Evolutionary conservation across 2,329 filamentous ascomycete genomes (phyloP).

Genomic region (Apiospora rasikravindrae): DNA sequence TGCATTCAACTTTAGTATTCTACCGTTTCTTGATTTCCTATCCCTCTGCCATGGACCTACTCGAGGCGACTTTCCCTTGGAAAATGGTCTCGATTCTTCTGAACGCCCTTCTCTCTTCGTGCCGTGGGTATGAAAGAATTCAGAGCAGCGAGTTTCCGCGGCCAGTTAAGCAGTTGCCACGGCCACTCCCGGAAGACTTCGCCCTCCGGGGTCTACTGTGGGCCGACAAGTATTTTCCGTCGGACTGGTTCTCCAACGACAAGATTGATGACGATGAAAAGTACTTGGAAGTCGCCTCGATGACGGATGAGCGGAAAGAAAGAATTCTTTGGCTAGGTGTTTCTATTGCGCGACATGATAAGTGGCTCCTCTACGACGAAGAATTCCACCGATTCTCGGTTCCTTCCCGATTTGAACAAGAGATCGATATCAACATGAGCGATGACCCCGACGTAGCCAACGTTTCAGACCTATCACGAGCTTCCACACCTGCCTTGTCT

Average conservation of each 20-base stretch:
- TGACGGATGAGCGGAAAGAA: conserved; percentile 59
- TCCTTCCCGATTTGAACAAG: conserved; percentile 42
- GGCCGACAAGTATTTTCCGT: conserved; percentile 60
- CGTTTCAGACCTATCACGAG: too few relatives aligned
- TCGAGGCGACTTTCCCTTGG: conserved; percentile 48
- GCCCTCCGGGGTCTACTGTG: conserved; percentile 51
- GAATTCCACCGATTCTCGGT: conserved; percentile 46
- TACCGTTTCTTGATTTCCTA: too few relatives aligned
- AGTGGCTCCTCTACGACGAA: conserved; percentile 54
- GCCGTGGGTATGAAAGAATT: conserved; percentile 41
- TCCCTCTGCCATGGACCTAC: conserved; percentile 40
- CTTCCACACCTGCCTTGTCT: too few relatives aligned
- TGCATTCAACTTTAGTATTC: too few relatives aligned
- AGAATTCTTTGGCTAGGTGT: conserved; percentile 64
- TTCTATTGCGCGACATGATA: conserved; percentile 47
- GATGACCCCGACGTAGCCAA: too few relatives aligned
- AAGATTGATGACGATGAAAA: conserved; percentile 72
- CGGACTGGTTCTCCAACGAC: conserved; percentile 61
- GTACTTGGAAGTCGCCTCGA: conserved; percentile 65
- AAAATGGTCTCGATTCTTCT: conserved; percentile 47
- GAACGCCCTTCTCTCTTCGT: conserved; percentile 43
- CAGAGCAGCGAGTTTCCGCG: conserved; percentile 52
- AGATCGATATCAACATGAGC: conserved; percentile 28
- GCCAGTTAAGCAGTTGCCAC: conserved; percentile 48
- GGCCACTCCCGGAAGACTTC: conserved; percentile 66